A percentile compares a stretch with the other conserved stretches of the same genome.
phyloP scores from a whole-genome alignment of 257 asterid genomes.

The Plantago elongata region DNA sequence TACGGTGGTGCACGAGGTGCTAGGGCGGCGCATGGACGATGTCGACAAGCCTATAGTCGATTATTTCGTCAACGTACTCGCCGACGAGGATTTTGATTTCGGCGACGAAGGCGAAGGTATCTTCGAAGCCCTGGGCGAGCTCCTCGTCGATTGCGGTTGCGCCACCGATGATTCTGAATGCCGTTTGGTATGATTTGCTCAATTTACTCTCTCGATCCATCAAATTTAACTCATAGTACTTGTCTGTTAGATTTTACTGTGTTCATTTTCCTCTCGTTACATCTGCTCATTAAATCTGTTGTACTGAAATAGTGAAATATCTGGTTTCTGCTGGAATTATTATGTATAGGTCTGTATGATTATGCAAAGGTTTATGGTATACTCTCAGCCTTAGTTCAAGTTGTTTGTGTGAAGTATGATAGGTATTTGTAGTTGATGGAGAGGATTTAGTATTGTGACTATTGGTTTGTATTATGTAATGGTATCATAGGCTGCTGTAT shows the following conservation, averaged over 20 bases:
- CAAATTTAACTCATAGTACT: not conserved
- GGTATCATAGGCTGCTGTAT: not conserved
- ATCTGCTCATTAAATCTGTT: too few species aligned
- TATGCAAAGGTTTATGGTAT: too few species aligned
- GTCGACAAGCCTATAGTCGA: slow-evolving; percentile 89
- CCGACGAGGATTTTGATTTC: slow-evolving; percentile 97
- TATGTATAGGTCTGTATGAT: too few species aligned
- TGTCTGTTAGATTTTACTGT: too few species aligned
- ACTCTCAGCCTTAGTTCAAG: too few species aligned
- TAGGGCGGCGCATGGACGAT: slow-evolving; percentile 70
- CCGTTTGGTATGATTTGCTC: slow-evolving; percentile 47
- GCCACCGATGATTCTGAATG: slow-evolving; percentile 68
- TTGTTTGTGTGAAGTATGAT: too few species aligned
- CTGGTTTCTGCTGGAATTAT: too few species aligned
- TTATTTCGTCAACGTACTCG: slow-evolving; percentile 83
- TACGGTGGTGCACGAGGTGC: slow-evolving; percentile 71
- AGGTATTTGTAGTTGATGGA: too few species aligned
- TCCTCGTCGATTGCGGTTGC: slow-evolving; percentile 81
- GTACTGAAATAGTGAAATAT: too few species aligned
- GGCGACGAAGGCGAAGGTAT: slow-evolving; percentile 94
- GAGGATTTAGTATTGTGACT: not conserved
- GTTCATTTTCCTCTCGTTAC: too few species aligned
- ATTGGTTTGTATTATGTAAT: not conserved
- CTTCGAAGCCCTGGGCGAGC: slow-evolving; percentile 84
- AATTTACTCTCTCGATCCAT: too few species aligned